phyloP scores from a whole-genome alignment of 345 rosid genomes.

The Cardamine occulta region DNA sequence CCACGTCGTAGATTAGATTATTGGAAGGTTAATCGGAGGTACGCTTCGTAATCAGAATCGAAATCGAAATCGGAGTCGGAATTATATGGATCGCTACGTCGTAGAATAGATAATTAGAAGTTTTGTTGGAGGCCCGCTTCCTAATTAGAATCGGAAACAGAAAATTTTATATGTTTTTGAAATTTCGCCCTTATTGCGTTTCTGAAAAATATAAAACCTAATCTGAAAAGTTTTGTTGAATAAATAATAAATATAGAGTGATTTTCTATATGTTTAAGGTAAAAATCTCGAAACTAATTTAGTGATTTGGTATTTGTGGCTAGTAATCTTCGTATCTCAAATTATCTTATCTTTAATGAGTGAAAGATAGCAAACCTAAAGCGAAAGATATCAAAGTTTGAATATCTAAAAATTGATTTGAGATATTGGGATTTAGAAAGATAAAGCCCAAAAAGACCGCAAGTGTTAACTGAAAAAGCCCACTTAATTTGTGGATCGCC shows the following conservation, averaged over 20 bases:
- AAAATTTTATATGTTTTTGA: no score
- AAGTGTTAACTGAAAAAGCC: background rate
- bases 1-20: background rate
- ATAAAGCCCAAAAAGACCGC: background rate
- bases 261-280: background rate
- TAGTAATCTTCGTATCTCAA: no score
- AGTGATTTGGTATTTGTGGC: background rate
- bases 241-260: background rate
- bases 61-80: no score
- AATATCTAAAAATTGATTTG: background rate
- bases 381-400: no score
- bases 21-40: background rate
- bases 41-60: background rate
- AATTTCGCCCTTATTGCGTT: no score
- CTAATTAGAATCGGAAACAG: background rate
- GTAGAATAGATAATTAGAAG: background rate
- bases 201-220: background rate
- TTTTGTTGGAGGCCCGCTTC: background rate
- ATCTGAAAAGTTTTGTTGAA: background rate
- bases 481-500: background rate
- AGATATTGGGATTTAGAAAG: background rate
- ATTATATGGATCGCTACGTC: background rate
- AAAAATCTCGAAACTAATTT: background rate
- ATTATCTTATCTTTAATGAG: background rate
- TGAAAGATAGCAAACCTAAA: background rate